Conservation (phyloP, 2,329 filamentous ascomycete genomes). For the Trichothecium sympodiale region DNA sequence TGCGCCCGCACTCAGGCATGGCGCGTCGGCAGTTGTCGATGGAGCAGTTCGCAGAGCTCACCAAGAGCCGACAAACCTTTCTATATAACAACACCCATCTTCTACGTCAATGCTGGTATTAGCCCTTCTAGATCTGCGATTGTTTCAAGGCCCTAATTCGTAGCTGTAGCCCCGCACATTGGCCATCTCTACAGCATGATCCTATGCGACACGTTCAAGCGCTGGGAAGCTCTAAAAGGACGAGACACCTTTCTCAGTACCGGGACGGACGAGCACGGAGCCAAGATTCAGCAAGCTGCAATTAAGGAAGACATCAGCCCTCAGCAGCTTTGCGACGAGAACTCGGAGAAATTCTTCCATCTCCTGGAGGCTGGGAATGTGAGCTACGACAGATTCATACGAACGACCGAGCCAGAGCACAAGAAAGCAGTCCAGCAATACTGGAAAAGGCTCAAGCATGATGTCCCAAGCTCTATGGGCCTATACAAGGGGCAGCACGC, state of each 20-base stretch:
- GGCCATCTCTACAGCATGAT: slow-evolving; percentile 93
- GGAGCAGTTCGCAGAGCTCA: slow-evolving; percentile 20
- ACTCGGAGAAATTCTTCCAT: slow-evolving; percentile 66
- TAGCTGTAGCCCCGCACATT: slow-evolving; percentile 66
- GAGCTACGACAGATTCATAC: slow-evolving; percentile 76
- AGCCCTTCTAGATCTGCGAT: background rate
- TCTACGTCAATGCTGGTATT: slow-evolving; percentile 91
- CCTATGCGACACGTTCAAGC: slow-evolving; percentile 80
- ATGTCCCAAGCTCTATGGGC: slow-evolving; percentile 47
- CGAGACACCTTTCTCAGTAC: slow-evolving; percentile 66
- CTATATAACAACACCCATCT: slow-evolving; percentile 94
- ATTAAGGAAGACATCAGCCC: slow-evolving; percentile 57
- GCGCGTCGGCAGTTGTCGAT: slow-evolving; percentile 9
- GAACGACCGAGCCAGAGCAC: slow-evolving; percentile 79
- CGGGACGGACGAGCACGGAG: slow-evolving; percentile 93
- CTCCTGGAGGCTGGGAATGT: slow-evolving; percentile 62
- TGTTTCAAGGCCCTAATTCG: slow-evolving; percentile 9
- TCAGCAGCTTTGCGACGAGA: slow-evolving; percentile 80
- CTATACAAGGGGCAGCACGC: slow-evolving; percentile 81
- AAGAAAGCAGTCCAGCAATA: slow-evolving; percentile 78
- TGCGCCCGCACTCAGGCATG: background rate
- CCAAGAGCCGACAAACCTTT: slow-evolving; percentile 55
- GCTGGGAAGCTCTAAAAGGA: slow-evolving; percentile 75
- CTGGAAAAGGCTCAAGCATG: slow-evolving; percentile 63
- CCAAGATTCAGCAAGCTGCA: slow-evolving; percentile 91